Base-by-base conservation (phyloP, 768 basidiomycete genomes). In the Mrakia gelida region DNA sequence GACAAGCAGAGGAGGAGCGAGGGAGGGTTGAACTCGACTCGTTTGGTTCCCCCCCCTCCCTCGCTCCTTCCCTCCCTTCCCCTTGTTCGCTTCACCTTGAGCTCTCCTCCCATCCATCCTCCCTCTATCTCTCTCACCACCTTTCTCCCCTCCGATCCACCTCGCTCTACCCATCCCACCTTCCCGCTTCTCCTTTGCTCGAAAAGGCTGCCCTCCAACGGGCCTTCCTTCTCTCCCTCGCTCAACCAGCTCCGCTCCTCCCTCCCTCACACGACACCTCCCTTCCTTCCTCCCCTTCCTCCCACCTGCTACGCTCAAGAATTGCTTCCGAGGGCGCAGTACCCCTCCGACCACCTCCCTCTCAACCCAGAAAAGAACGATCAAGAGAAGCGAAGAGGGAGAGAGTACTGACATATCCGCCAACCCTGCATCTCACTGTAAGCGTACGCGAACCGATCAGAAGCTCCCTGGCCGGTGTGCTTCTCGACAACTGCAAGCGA, bases 341-440 rank as follows among this genome's bases (percentile, higher is more conserved):
- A 15, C 26, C 38, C 49, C 28, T 11, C 38, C 21, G 56, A 34
- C 30, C 23, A 21, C 38, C 34, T 26, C 38, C n/a, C 26, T 9
- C 28, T 15, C 30, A 3, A 65, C 63, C 30, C 8, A 63, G 2
- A 49, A 41, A 52, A 62, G 30, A 62, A 59, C 23, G 52, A 26
- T 21, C 21, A 73, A 3, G 30, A 26, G 1, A 8, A 38, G 21
- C 26, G 26, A 23, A 73, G 8, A 73, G 26, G 23, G 26, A 13
- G 8, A 65, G 7, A 11, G 4, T 11, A 91, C 96, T 86, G 82
- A 99, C 96, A 90, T 86, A 98, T 91, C 85, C 97, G 88, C 97
- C 97, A 99, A 82, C 97, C 97, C 85, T 99, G 97, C 96, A 98
- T 98, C 86, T 98, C 95, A 67, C 92, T 91, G 62, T 97, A 88